A percentile compares a stretch with the other conserved stretches of the same genome.
Conservation (phyloP, 2,329 filamentous ascomycete species). For the Claviceps paspali region DNA sequence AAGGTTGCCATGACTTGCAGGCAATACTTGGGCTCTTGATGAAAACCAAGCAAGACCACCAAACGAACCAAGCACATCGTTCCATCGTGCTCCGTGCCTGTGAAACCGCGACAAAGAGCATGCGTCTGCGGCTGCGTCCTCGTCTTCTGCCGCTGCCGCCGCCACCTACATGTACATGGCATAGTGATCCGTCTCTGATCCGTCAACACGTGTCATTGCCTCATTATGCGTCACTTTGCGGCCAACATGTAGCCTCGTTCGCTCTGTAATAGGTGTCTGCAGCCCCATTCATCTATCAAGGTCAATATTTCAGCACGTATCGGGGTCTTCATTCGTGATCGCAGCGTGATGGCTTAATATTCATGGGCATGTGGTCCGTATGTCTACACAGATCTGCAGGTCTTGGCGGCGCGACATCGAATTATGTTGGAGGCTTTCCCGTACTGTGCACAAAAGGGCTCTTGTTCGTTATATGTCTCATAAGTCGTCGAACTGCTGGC, state of each 20-base stretch:
- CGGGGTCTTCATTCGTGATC: neutral
- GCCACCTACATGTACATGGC: neutral
- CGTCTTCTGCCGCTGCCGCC: neutral
- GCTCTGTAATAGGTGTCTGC: neutral
- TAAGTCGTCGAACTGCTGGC: neutral
- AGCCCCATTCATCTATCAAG: neutral
- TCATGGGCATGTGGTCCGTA: neutral
- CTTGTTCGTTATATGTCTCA: neutral
- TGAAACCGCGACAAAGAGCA: neutral
- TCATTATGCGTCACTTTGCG: constrained; percentile 2
- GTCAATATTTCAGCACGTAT: neutral
- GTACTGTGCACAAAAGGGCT: neutral
- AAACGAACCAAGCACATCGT: neutral
- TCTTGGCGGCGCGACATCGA: neutral
- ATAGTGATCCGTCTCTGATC: neutral
- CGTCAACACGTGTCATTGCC: constrained; percentile 5
- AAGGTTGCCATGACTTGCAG: neutral
- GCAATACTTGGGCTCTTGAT: neutral
- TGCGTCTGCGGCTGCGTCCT: neutral
- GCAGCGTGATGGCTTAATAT: neutral
- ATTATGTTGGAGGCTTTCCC: neutral
- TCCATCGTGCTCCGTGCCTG: neutral
- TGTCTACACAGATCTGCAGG: neutral
- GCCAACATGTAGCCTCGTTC: neutral
- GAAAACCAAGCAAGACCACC: neutral